A percentile compares a stretch with the other conserved stretches of the same genome.
Evolutionary conservation across 768 basidiomycete genomes (phyloP).

Genomic region (Mycena floridula): DNA sequence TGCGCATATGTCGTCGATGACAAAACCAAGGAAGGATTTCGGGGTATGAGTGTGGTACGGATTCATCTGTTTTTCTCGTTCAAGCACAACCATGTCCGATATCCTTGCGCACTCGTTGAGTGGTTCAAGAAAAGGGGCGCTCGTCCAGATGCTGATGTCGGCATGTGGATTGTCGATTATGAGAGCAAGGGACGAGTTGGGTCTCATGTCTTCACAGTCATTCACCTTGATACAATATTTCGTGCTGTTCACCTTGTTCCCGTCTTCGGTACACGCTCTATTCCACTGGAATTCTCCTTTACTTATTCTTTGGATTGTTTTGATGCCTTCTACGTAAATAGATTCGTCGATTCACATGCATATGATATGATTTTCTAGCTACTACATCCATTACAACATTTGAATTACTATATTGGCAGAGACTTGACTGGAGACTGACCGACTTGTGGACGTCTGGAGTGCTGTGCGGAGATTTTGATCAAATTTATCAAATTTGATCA

Average conservation of each 20-base stretch:
- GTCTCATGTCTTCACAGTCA: not conserved
- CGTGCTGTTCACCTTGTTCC: conserved; percentile 14
- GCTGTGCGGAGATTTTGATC: no score
- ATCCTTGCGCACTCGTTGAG: conserved; percentile 20
- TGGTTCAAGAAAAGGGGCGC: conserved; percentile 17
- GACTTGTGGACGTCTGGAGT: no score
- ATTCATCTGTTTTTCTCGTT: conserved; percentile 19
- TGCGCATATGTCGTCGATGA: conserved; percentile 12
- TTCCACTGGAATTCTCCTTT: conserved; percentile 2
- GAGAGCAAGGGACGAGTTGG: conserved; percentile 4
- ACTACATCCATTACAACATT: no score
- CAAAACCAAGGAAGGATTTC: conserved; percentile 9
- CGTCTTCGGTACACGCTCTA: conserved; percentile 6
- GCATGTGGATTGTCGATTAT: conserved; percentile 20
- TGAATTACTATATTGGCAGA: no score
- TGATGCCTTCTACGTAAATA: conserved; percentile 9
- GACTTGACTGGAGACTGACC: no score
- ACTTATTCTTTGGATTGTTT: conserved; percentile 9
- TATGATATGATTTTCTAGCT: not conserved
- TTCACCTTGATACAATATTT: conserved; percentile 14
- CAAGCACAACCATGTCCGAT: conserved; percentile 4
- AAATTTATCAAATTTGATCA: no score
- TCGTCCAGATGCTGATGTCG: conserved; percentile 11
- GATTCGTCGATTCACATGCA: conserved; percentile 13
- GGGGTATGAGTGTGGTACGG: conserved; percentile 13